Conservation (phyloP, 2,329 filamentous ascomycete species). For the Trichoderma sp. region DNA sequence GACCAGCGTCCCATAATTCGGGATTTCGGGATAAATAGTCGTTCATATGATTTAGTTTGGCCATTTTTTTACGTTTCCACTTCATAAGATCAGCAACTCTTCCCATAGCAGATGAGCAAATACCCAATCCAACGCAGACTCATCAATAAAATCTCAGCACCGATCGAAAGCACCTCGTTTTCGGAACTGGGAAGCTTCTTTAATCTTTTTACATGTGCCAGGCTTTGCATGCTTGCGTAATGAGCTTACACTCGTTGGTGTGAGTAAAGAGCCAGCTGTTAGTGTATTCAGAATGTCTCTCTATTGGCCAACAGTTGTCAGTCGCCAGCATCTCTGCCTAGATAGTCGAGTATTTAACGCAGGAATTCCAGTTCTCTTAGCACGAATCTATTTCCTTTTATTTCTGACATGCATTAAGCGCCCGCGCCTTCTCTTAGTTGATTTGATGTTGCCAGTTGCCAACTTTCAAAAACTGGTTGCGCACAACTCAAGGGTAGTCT, state of each 20-base stretch:
- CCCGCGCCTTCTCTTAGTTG: not conserved
- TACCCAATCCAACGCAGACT: not conserved
- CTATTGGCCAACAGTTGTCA: not conserved
- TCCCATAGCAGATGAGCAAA: not conserved
- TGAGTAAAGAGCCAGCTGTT: no score
- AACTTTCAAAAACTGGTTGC: not conserved
- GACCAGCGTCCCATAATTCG: not conserved
- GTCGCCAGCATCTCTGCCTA: not conserved
- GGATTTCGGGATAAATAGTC: not conserved
- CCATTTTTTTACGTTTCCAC: not conserved
- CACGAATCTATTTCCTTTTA: not conserved
- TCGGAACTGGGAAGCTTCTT: no score
- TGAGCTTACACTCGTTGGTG: not conserved
- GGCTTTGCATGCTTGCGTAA: accelerated
- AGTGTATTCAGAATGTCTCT: no score
- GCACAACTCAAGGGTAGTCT: not conserved
- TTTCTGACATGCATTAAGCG: not conserved
- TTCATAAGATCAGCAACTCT: not conserved
- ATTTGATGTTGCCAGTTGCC: not conserved
- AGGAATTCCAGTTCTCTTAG: not conserved
- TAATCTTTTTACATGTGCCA: not conserved
- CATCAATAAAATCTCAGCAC: not conserved
- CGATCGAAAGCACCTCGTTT: not conserved
- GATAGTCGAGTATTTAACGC: not conserved
- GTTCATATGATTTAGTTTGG: not conserved